Evolutionary conservation across 768 basidiomycete species (phyloP), one percentile per base, ranked within the genome.

Genomic region (Lyophyllum semitale): DNA sequence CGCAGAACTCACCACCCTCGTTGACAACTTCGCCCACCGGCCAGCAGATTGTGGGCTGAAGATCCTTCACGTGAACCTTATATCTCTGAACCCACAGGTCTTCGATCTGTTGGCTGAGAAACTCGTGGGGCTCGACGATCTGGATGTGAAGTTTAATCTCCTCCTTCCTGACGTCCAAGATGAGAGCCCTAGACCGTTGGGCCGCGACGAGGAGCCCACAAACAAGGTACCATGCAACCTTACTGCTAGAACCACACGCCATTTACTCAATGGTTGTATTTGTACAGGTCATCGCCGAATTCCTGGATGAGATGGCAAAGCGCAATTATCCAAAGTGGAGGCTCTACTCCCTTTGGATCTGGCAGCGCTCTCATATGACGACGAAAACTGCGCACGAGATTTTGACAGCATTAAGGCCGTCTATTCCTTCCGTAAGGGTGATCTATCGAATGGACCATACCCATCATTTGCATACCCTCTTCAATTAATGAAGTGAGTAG

Each of bases 71-170:
- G 46, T 66, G n/a, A 60, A 65, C 30, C 59, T 64, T 17, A 55
- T 61, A 13, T 59, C 59, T 15, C 58, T 65, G 54, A 63, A 55
- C 41, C 60, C 56, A 15, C 57, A 65, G 33, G 59, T 69, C 8
- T 68, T 68, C 26, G 63, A 65, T 35, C 55, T 69, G 23, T 41
- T 69, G 6, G 63, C 65, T 15, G 51, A 49, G 48, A 60, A 58
- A 30, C 46, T 69, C 1, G 62, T 61, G 11, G 61, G 62, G 6
- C 60, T 69, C 40, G 51, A 64, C 15, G 58, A 62, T 22, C 49
- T 64, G 29, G 59, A 59, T 32, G 46, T 59, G n/a, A 59, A 59
- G 29, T 53, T 64, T 40, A 57, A 59, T n/a, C 18, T 33, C 2
- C 50, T 59, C 40, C 40, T 57, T 18, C 41, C 48, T 12, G 43